Evolutionary conservation across 768 basidiomycete species (phyloP).

Genomic region (Leucosporidium creatinivorum): DNA sequence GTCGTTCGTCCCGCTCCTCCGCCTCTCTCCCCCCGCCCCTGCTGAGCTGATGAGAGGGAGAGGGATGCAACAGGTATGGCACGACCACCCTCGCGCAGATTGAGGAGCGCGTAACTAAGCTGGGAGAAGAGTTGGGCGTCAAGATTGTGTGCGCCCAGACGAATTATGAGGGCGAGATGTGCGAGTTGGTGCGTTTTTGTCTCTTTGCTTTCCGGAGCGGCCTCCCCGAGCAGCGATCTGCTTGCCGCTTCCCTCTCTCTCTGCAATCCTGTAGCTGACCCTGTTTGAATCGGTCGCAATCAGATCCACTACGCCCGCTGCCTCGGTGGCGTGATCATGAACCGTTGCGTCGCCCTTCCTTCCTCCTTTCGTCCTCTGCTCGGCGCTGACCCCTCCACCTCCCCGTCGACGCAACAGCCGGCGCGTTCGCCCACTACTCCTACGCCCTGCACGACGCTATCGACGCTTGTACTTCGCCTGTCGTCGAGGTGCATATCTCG

Average conservation of each 20-base stretch:
- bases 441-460: constrained; percentile 36
- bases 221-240: no score
- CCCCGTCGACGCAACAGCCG: not conserved
- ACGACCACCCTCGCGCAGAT: constrained; percentile 33
- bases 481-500: constrained; percentile 31
- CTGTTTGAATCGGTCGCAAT: no score
- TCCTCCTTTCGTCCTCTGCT: not conserved
- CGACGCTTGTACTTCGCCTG: constrained; percentile 31
- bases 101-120: constrained; percentile 26
- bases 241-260: no score
- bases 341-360: constrained; percentile 11
- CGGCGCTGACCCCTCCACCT: not conserved
- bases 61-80: constrained; percentile 31
- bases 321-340: constrained; percentile 35
- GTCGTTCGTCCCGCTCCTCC: constrained; percentile 9
- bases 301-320: constrained; percentile 36
- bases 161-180: constrained; percentile 33
- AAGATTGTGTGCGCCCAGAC: constrained; percentile 35
- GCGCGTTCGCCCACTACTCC: constrained; percentile 11
- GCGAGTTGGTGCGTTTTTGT: constrained; percentile 10
- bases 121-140: constrained; percentile 31
- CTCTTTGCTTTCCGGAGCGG: no score
- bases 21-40: not conserved
- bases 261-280: not conserved
- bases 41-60: no score